Base-by-base conservation (phyloP, 164 flowering plant species). In the Annona squamosa region DNA sequence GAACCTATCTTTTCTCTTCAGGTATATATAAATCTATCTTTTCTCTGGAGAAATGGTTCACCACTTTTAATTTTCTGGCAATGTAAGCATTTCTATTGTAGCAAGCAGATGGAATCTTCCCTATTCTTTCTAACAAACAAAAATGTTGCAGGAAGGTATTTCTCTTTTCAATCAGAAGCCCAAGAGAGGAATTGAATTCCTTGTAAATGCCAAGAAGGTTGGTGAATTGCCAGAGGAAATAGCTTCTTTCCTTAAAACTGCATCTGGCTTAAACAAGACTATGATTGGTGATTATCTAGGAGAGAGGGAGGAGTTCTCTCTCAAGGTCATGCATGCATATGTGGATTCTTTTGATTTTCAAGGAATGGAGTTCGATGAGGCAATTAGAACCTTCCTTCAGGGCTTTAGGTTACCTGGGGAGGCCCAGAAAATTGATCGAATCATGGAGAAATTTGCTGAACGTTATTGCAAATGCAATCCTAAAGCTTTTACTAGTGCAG, bases 381-480 rank as follows among this genome's bases (percentile, higher is more conserved):
- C 98, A 73, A 93, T 96, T 74, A 88, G 97, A 77, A 78, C 79
- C 72, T 89, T 93, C 76, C 84, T 96, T 68, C 91, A 83, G 83
- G 97, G 99, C 72, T 96, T 96, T 79, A 89, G 98, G 81, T 84
- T 96, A 83, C 99, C 99, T 69, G 99, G 99, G 61, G 99, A 96
- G 85, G 99, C 99, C 76, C 99, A 96, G 77, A 96, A 96, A 86
- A 96, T 93, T 82, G 99, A 96, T 71, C 88, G 98, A 26, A 96
- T 96, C 67, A 94, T 96, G 99, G 99, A 96, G 73, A 96, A 96
- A 82, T 96, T 96, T 86, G 89, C 99, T 74, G 99, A 93, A 74
- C 91, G 97, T 45, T 96, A 92, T 77, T 96, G 98, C 80, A 96
- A 96, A 83, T 96, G 99, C 74, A 96, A 96, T 77, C 91, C 98